Evolutionary conservation across 106 monocot genomes (phyloP), one percentile per base, ranked within the genome.

Genomic region (Dendrobium chrysotoxum): DNA sequence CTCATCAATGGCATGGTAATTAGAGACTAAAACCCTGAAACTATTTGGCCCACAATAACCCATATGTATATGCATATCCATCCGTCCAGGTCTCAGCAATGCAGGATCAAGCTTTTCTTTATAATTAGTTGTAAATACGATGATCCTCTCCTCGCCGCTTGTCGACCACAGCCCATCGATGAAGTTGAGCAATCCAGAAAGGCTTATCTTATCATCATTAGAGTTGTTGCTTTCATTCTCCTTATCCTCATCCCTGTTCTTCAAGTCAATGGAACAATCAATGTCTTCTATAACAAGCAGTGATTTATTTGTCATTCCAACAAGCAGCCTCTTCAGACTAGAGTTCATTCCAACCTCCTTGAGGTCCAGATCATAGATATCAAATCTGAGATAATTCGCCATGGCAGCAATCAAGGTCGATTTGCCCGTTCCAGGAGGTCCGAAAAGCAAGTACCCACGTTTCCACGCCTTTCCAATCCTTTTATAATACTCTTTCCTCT

Each of bases 341-440:
- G 17, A 40, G 40, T 83, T 78, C 28, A 17, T 16, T 1, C 18
- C 16, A 3, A 83, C 72, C 50, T 73, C 78, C 31, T 71, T 73
- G 18, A 83, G 78, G 39, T 83, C 83, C 55, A 83, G n/a, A 78
- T 83, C 78, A 31, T 83, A 83, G 53, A 79, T 72, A n/a, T 83
- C 78, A 58, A 83, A 83, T 4, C 72, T 78, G 41, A 83, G 73
- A 40, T 55, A 85, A 55, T 93, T 90, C 12, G 88, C 92, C 75
- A 93, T 93, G 31, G 92, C 92, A 2, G 89, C 87, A 38, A 92
- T 80, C 86, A 92, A 87, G 47, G 85, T 85, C 4, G 88, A 91
- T 58, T 91, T 91, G 21, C 91, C 88, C 2, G 86, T 91, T 11
- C 91, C 88, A 0, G 91, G 91, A 4, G 87, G 91, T 25, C 89